A percentile compares a stretch with the other conserved stretches of the same genome.
Evolutionary conservation across 306 rosid species (phyloP).

Genomic region (Potentilla sterilis): DNA sequence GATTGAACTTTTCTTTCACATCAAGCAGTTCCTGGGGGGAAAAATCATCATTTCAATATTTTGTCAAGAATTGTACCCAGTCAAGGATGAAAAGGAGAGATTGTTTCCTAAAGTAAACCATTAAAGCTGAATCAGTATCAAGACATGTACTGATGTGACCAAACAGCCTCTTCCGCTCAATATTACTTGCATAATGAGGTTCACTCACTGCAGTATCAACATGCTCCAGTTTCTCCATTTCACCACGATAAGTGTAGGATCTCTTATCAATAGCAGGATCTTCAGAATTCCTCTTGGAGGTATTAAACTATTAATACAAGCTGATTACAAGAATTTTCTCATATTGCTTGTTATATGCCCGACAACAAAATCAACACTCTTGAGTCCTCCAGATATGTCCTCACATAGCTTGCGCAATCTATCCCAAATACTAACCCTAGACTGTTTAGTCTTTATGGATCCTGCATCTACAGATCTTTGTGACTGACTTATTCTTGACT

Average conservation of each 20-base stretch:
- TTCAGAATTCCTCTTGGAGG: conserved; percentile 9
- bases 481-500: conserved; percentile 1
- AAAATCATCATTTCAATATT: background rate
- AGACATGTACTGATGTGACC: conserved; percentile 17
- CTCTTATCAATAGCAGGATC: conserved; percentile 3
- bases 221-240: conserved; percentile 5
- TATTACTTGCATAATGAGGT: conserved; percentile 14
- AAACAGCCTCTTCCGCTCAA: conserved; percentile 29
- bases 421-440: conserved; percentile 31
- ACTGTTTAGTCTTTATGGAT: background rate
- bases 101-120: background rate
- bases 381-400: conserved; percentile 6
- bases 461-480: background rate
- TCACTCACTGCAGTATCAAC: conserved; percentile 3
- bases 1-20: conserved; percentile 28
- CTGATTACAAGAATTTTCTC: background rate
- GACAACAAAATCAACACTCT: background rate
- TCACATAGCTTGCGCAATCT: conserved; percentile 29
- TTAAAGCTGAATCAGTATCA: conserved; percentile 17
- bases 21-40: conserved; percentile 25
- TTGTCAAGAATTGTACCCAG: background rate
- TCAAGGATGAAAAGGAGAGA: background rate
- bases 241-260: background rate
- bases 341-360: conserved; percentile 6
- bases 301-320: background rate